A percentile compares a stretch with the other conserved stretches of the same genome.
These are phyloP conservation scores for Aspergillus alliaceus DNA, from an alignment of 2,329 filamentous ascomycete genomes.

Conservation along the genomic window DNA sequence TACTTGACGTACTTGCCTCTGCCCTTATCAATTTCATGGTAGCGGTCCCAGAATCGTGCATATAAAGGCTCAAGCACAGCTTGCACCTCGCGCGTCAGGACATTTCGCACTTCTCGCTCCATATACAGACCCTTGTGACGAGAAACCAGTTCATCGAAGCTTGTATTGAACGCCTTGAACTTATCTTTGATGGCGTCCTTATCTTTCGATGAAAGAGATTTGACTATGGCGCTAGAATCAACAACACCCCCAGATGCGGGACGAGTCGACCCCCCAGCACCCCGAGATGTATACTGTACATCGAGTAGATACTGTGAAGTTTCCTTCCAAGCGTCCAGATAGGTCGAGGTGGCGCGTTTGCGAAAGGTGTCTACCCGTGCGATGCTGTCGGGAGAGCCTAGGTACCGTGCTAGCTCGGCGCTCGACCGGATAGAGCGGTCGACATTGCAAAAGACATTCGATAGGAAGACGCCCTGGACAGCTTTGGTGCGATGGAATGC, in stretches of 20 bases:
- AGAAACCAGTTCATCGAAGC: constrained; percentile 83
- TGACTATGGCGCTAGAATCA: constrained; percentile 81
- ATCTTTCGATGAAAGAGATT: constrained; percentile 81
- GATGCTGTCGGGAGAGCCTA: constrained; percentile 62
- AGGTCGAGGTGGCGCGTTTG: constrained; percentile 79
- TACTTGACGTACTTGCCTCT: constrained; percentile 99
- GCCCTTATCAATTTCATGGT: constrained; percentile 96
- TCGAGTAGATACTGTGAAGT: constrained; percentile 82
- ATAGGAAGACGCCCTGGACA: constrained; percentile 82
- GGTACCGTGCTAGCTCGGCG: constrained; percentile 69
- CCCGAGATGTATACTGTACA: constrained; percentile 83
- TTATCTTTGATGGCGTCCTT: constrained; percentile 96
- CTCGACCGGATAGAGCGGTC: constrained; percentile 79
- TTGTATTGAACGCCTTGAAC: constrained; percentile 85
- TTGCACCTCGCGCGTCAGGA: constrained; percentile 81
- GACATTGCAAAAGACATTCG: constrained; percentile 81
- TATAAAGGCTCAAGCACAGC: constrained; percentile 93
- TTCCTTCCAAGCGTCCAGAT: constrained; percentile 86
- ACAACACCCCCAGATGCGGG: constrained; percentile 66
- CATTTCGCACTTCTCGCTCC: constrained; percentile 83
- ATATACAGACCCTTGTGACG: constrained; percentile 82
- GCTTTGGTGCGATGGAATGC: constrained; percentile 73
- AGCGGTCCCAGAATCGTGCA: constrained; percentile 92
- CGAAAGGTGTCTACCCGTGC: constrained; percentile 76
- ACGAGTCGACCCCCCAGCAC: constrained; percentile 50